Evolutionary conservation across 768 basidiomycete genomes (phyloP), one percentile per base, ranked within the genome.

Genomic region (Kwoniella heveanensis): DNA sequence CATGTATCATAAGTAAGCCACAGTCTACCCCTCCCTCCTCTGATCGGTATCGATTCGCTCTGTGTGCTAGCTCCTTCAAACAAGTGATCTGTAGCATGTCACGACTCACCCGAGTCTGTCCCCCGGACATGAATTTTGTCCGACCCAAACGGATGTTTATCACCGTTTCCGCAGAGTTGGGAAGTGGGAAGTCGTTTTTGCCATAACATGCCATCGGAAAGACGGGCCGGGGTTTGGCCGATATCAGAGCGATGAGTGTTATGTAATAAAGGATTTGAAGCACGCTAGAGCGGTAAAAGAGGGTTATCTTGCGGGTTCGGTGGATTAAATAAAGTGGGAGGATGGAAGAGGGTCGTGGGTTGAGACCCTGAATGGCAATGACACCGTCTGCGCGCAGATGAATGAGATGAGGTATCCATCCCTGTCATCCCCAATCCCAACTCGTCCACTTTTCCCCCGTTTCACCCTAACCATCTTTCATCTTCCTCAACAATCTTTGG

Each of bases 401-500:
- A 17, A 10, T 44, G 39, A 9, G 4, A 44, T 19, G 39, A 19
- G 13, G 32, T 32, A 32, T 13, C 13, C 32, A 32, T 32, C 32
- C 5, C 39, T n/a, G n/a, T 10, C 39, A 44, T 44, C 39, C 39
- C 8, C 39, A 44, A 10, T 19, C 15, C 39, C 39, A 44, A 44
- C 19, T 24, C 49, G 15, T 44, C 54, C 60, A 44, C 39, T 44
- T 44, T 44, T 44, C 39, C 39, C 39, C 39, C 39, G 39, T 44
- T 19, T 44, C 39, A 22, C 60, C 39, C 46, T 52, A 53, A 24
- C 27, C 22, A 32, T 25, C 21, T 54, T 47, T 39, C 60, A 22
- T 55, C 54, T 55, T 56, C 54, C 54, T 54, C 54, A 19, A 29
- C 32, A 17, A n/a, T 44, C 46, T 17, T 36, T 36, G 32, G 13